A percentile compares a stretch with the other conserved stretches of the same genome.
Evolutionary conservation across 2,329 filamentous ascomycete species (phyloP).

Genomic region (Chalara sp.): DNA sequence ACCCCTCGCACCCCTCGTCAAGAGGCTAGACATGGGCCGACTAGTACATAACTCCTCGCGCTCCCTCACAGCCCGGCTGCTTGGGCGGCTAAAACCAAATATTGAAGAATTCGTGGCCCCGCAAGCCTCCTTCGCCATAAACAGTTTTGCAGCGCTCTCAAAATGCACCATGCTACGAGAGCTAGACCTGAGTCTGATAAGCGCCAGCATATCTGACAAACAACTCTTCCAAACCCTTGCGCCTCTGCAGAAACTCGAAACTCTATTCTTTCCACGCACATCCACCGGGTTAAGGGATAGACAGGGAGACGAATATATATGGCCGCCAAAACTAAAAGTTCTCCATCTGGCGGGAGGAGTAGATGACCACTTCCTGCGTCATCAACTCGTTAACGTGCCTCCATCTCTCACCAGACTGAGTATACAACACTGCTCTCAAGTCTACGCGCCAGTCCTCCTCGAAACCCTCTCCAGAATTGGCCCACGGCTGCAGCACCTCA

Average conservation of each 20-base stretch:
- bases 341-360: slow-evolving; percentile 27
- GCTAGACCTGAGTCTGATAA: slow-evolving; percentile 26
- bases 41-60: slow-evolving; percentile 25
- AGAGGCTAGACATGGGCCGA: slow-evolving; percentile 25
- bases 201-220: slow-evolving; percentile 23
- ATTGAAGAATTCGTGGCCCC: slow-evolving; percentile 28
- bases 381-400: slow-evolving; percentile 17
- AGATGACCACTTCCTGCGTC: slow-evolving; percentile 21
- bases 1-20: slow-evolving; percentile 22
- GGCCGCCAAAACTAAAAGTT: slow-evolving; percentile 25
- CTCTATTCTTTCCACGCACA: slow-evolving; percentile 25
- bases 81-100: slow-evolving; percentile 26
- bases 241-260: slow-evolving; percentile 22
- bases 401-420: slow-evolving; percentile 18
- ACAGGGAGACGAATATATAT: slow-evolving; percentile 11
- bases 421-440: slow-evolving; percentile 26
- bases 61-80: slow-evolving; percentile 24
- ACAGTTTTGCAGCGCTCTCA: slow-evolving; percentile 27
- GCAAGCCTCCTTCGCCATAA: slow-evolving; percentile 27
- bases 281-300: slow-evolving; percentile 7
- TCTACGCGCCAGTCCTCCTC: slow-evolving; percentile 15
- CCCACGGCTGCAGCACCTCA: slow-evolving; percentile 21
- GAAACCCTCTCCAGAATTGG: slow-evolving; percentile 18
- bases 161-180: slow-evolving; percentile 26
- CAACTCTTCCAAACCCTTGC: slow-evolving; percentile 25